Evolutionary conservation across 2,329 filamentous ascomycete species (phyloP).

Genomic region (Ramichloridium luteum): DNA sequence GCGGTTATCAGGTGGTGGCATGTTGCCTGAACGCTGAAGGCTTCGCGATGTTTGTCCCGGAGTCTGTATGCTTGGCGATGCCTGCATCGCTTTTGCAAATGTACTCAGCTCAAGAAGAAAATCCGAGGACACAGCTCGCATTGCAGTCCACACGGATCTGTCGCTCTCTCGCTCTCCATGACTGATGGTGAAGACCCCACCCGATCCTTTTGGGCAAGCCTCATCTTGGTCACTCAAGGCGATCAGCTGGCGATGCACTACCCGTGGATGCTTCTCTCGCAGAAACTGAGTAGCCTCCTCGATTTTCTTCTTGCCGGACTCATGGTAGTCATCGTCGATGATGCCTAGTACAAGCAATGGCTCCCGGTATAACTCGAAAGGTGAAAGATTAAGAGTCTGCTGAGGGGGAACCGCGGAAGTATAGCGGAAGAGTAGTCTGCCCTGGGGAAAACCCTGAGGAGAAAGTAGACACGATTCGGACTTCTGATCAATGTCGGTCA

Average conservation of each 20-base stretch:
- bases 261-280: constrained; percentile 22
- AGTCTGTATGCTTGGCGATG: constrained; percentile 59
- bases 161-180: constrained; percentile 10
- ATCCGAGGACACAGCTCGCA: constrained; percentile 33
- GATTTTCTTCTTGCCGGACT: constrained; percentile 32
- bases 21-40: constrained; percentile 26
- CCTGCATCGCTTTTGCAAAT: constrained; percentile 37
- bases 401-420: constrained; percentile 67
- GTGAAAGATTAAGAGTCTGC: constrained; percentile 66
- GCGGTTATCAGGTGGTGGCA: constrained; percentile 14
- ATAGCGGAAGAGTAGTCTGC: constrained; percentile 79
- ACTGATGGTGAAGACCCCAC: constrained; percentile 10
- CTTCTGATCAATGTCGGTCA: constrained; percentile 14
- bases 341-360: constrained; percentile 73
- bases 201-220: constrained; percentile 5
- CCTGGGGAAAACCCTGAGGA: constrained; percentile 73
- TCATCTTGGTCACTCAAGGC: constrained; percentile 12
- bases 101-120: constrained; percentile 37
- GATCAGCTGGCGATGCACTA: constrained; percentile 22
- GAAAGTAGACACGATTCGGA: constrained; percentile 41
- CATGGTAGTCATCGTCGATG: constrained; percentile 51
- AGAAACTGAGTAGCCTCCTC: constrained; percentile 18
- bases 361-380: constrained; percentile 84
- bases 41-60: constrained; percentile 41
- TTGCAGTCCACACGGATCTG: constrained; percentile 30